Conservation (phyloP, 164 flowering plant species). For the Houttuynia cordata region DNA sequence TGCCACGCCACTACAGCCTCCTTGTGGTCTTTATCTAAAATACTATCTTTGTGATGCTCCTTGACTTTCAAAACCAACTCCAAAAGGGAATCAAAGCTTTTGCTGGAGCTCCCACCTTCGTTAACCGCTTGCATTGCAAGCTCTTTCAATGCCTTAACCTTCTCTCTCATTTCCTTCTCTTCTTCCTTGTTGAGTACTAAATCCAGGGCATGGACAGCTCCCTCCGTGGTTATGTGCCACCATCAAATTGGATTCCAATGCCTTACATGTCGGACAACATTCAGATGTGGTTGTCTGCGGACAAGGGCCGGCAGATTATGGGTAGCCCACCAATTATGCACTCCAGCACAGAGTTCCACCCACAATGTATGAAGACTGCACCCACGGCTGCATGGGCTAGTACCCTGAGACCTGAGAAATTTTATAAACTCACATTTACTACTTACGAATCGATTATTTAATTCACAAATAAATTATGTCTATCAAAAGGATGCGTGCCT, state of each 20-base stretch:
- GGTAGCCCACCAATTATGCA: constrained; percentile 21
- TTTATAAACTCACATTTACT: too few relatives aligned
- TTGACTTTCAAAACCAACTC: constrained; percentile 2
- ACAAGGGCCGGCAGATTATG: constrained; percentile 22
- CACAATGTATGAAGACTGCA: constrained; percentile 22
- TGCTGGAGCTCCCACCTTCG: constrained; percentile 13
- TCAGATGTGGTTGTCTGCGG: constrained; percentile 20
- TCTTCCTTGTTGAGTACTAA: constrained; percentile 4
- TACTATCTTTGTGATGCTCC: too few relatives aligned
- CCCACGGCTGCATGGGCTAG: constrained; percentile 16
- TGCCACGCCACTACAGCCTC: too few relatives aligned
- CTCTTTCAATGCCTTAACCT: constrained; percentile 7
- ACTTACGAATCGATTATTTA: too few relatives aligned
- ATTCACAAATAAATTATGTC: too few relatives aligned
- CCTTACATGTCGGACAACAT: constrained; percentile 14
- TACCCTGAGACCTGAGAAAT: too few relatives aligned
- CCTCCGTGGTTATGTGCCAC: constrained; percentile 12
- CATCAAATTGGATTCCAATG: constrained; percentile 7
- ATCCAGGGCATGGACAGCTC: constrained; percentile 6
- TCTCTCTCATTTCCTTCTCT: constrained; percentile 15
- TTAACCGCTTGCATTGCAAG: constrained; percentile 9
- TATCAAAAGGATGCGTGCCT: too few relatives aligned
- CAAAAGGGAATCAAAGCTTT: constrained; percentile 7
- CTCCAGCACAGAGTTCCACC: constrained; percentile 28
- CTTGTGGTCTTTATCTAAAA: too few relatives aligned